phyloP scores from a whole-genome alignment of 352 stramenopile species.

The Blastocystis sp. region DNA sequence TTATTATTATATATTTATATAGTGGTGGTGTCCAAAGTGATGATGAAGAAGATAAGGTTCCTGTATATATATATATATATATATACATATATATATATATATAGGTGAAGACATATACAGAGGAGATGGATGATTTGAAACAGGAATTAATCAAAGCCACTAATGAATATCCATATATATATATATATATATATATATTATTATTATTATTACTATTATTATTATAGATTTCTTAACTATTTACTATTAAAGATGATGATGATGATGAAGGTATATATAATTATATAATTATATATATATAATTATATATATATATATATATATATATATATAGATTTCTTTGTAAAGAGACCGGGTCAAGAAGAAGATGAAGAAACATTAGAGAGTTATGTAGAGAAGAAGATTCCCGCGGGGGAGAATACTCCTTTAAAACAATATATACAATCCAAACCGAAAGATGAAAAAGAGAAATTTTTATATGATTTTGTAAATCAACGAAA shows the following conservation, averaged over 20 bases:
- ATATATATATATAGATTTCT: constrained; percentile 18
- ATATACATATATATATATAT: too few relatives aligned
- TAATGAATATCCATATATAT: constrained; percentile 38
- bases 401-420: constrained; percentile 19
- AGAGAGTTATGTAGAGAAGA: constrained; percentile 20
- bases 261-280: constrained; percentile 44
- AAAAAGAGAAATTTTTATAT: constrained; percentile 20
- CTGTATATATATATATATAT: too few relatives aligned
- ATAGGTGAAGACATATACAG: constrained; percentile 54
- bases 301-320: constrained; percentile 43
- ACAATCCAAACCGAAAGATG: constrained; percentile 11
- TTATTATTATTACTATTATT: too few relatives aligned
- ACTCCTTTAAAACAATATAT: constrained; percentile 17
- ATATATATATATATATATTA: too few relatives aligned
- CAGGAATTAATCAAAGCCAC: constrained; percentile 50
- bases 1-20: too few relatives aligned
- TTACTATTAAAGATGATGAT: constrained; percentile 39
- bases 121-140: constrained; percentile 58
- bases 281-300: constrained; percentile 46
- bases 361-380: constrained; percentile 34
- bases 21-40: too few relatives aligned
- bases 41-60: too few relatives aligned
- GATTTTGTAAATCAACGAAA: constrained; percentile 26
- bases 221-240: not conserved
- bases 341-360: constrained; percentile 14